Evolutionary conservation across 768 basidiomycete species (phyloP), one percentile per base, ranked within the genome.

Genomic region (Pleurotus giganteus): DNA sequence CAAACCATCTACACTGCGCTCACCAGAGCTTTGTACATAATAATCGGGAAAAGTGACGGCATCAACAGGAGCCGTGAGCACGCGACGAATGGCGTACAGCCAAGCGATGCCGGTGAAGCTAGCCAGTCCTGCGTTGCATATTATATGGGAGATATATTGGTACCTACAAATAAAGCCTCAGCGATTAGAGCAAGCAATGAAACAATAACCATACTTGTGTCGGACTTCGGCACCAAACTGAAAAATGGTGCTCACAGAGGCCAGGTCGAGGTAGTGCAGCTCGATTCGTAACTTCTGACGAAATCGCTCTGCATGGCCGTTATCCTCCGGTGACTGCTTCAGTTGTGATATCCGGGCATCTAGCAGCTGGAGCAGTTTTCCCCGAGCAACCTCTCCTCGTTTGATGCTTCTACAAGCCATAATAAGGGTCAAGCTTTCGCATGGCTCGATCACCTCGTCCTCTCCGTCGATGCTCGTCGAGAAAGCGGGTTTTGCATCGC

Each of bases 111-210:
- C 68, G 26, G 61, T 65, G 62, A 86, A 88, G 57, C 78, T 78
- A 1, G 80, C 82, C 1, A 86, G 71, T 3, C 92, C 92, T 11
- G 92, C 92, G 58, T 94, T 94, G 66, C 79, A 85, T 29, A 93
- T 80, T 34, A 93, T 68, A 62, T 90, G 91, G 0, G 92, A 89
- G 24, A 94, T 71, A 61, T 94, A 91, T 1, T 86, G 80, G 60
- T 91, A 88, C 57, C 91, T 94, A 54, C 31, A 41, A 41, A 17
- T 11, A 41, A 3, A 7, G n/a, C 21, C 26, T 19, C 46, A 56
- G 7, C 29, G 39, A 34, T 2, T 17, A 57, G 7, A 64, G 44
- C 53, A 50, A 21, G 3, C 44, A 34, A 43, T 31, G 9, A 21
- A 51, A 39, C 24, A 57, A 23, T 17, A 8, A 2, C 13, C 26